Conservation (phyloP, 1,139 yeast species). For the Debaryomyces coudertii region DNA sequence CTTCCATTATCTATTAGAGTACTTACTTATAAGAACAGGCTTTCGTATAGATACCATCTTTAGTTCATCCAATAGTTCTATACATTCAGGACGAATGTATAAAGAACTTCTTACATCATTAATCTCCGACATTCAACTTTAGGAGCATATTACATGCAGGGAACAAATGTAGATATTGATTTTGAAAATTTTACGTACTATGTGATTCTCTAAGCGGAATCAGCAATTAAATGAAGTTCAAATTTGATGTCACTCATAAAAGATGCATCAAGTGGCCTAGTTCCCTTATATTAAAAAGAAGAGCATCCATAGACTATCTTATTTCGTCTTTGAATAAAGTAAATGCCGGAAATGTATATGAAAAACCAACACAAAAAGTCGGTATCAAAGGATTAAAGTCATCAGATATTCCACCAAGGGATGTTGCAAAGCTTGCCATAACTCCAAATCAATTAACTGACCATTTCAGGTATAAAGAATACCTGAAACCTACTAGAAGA, state of each 20-base stretch:
- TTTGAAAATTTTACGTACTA: not conserved
- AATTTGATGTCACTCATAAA: not conserved
- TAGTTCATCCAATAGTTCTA: not conserved
- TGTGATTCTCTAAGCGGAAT: not conserved
- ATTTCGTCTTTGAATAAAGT: slow-evolving; percentile 11
- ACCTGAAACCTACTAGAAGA: slow-evolving; percentile 18
- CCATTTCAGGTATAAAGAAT: slow-evolving; percentile 24
- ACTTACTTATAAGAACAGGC: slow-evolving; percentile 34
- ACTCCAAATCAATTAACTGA: slow-evolving; percentile 31
- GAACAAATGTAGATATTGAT: not conserved
- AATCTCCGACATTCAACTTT: not conserved
- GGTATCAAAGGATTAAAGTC: not conserved
- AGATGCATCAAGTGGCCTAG: not conserved
- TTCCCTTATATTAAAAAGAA: not conserved
- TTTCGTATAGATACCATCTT: slow-evolving; percentile 24
- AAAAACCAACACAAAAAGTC: not conserved
- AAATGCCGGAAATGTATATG: not conserved
- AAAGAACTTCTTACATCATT: not conserved
- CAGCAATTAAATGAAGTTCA: not conserved
- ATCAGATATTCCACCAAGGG: slow-evolving; percentile 7
- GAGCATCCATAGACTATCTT: slow-evolving; percentile 19
- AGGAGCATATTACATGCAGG: not conserved
- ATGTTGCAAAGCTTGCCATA: slow-evolving; percentile 18
- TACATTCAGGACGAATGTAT: not conserved
- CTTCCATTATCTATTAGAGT: not conserved